These are phyloP conservation scores for Trifolium subterraneum DNA, from an alignment of 306 rosid species.

Conservation along the genomic window DNA sequence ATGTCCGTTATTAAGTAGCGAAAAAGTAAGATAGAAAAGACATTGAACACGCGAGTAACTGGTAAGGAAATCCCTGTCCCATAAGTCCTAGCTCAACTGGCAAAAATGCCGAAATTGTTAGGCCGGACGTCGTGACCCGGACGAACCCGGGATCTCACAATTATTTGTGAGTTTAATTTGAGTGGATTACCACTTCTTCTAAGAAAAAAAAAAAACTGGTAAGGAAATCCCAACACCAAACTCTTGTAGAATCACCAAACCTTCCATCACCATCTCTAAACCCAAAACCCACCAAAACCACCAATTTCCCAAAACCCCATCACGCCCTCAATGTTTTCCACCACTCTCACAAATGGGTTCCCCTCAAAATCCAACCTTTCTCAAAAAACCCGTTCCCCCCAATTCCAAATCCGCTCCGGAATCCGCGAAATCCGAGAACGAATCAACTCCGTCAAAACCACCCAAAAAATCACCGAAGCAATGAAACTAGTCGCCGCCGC, in stretches of 20 bases:
- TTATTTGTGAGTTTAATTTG: no score
- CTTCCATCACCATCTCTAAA: background rate
- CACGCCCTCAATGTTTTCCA: conserved; percentile 40
- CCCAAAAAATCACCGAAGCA: conserved; percentile 75
- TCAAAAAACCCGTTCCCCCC: conserved; percentile 33
- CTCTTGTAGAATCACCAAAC: background rate
- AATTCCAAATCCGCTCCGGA: conserved; percentile 47
- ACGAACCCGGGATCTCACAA: no score
- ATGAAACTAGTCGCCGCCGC: conserved; percentile 87
- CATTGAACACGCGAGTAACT: no score
- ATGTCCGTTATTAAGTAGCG: no score
- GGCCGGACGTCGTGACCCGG: no score
- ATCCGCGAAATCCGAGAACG: conserved; percentile 64
- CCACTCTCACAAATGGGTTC: conserved; percentile 19
- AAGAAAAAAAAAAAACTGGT: no score
- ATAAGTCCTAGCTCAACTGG: no score
- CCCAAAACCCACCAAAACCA: conserved; percentile 4
- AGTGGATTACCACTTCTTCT: no score
- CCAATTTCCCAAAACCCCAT: background rate
- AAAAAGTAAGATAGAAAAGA: no score
- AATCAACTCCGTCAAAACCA: conserved; percentile 57
- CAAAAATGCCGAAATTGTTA: no score
- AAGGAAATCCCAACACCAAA: no score
- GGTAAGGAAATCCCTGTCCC: no score
- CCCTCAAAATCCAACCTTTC: conserved; percentile 46